Percentiles rank a stretch among this genome's conserved stretches.
Conservation (phyloP, 1,284 basidiomycete genomes). For the Ustilago vetiveriae region DNA sequence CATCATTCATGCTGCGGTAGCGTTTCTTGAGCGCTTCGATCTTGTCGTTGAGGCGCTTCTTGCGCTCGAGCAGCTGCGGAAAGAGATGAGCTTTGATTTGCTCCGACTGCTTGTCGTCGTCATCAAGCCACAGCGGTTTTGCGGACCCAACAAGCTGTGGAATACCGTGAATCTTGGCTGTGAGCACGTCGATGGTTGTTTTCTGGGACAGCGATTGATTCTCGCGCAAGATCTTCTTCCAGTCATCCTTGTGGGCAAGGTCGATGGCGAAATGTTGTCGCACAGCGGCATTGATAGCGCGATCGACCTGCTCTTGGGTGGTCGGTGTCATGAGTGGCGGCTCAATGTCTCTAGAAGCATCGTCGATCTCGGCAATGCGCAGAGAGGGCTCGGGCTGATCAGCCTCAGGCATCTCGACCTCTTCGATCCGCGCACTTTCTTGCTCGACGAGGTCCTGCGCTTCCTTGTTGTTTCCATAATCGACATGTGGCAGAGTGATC, state of each 20-base stretch:
- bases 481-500: constrained; percentile 26
- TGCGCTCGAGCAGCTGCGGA: constrained; percentile 29
- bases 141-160: constrained; percentile 34
- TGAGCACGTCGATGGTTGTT: constrained; percentile 41
- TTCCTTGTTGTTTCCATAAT: constrained; percentile 33
- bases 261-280: constrained; percentile 13
- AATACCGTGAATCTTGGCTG: constrained; percentile 50
- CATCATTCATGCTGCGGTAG: constrained; percentile 57
- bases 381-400: constrained; percentile 13
- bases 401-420: constrained; percentile 28
- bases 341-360: constrained; percentile 22
- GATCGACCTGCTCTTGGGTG: constrained; percentile 45
- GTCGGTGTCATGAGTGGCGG: constrained; percentile 40
- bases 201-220: constrained; percentile 38
- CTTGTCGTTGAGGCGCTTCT: constrained; percentile 58
- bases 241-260: constrained; percentile 5
- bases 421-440: constrained; percentile 31
- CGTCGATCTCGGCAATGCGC: constrained; percentile 38
- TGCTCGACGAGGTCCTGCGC: constrained; percentile 25
- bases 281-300: constrained; percentile 13
- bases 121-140: constrained; percentile 44
- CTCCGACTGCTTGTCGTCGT: constrained; percentile 35
- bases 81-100: constrained; percentile 31
- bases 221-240: constrained; percentile 31
- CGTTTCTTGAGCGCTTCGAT: constrained; percentile 46